Evolutionary conservation across 805 yeast species (phyloP).

Genomic region (Nakazawaea holstii): DNA sequence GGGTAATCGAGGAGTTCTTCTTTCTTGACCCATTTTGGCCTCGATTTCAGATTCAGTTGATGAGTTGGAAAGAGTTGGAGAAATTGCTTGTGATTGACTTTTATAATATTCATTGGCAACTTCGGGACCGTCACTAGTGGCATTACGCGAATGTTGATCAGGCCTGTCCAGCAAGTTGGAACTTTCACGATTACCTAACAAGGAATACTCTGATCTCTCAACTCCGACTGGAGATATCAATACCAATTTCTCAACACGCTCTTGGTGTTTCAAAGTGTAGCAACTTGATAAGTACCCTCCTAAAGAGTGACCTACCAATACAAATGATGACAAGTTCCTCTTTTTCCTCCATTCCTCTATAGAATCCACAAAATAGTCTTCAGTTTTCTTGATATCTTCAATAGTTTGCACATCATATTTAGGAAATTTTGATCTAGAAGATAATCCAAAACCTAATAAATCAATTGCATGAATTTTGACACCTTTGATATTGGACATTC

Average conservation of each 20-base stretch:
- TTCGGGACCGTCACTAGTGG: slow-evolving; percentile 10
- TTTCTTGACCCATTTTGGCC: slow-evolving; percentile 10
- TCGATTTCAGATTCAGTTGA: slow-evolving; percentile 14
- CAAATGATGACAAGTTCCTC: slow-evolving; percentile 44
- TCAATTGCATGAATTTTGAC: slow-evolving; percentile 63
- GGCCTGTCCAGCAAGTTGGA: slow-evolving; percentile 9
- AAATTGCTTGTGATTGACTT: slow-evolving; percentile 11
- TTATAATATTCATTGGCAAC: slow-evolving; percentile 18
- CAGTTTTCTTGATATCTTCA: slow-evolving; percentile 39
- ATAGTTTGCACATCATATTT: slow-evolving; percentile 20
- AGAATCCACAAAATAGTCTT: slow-evolving; percentile 53
- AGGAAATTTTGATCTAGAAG: slow-evolving; percentile 47
- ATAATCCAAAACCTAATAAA: slow-evolving; percentile 66
- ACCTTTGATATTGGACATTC: slow-evolving; percentile 45
- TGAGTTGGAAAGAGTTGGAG: background rate
- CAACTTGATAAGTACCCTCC: slow-evolving; percentile 72
- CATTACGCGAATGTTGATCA: background rate
- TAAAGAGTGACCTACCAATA: slow-evolving; percentile 71
- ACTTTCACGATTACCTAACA: slow-evolving; percentile 12
- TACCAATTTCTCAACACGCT: slow-evolving; percentile 44
- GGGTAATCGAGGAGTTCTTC: slow-evolving; percentile 25
- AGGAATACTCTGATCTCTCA: slow-evolving; percentile 55
- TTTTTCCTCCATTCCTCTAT: slow-evolving; percentile 60
- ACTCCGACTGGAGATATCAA: slow-evolving; percentile 76
- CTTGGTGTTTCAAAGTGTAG: slow-evolving; percentile 50